Conservation (phyloP, 2,329 filamentous ascomycete genomes). For the Talaromyces sp. region DNA sequence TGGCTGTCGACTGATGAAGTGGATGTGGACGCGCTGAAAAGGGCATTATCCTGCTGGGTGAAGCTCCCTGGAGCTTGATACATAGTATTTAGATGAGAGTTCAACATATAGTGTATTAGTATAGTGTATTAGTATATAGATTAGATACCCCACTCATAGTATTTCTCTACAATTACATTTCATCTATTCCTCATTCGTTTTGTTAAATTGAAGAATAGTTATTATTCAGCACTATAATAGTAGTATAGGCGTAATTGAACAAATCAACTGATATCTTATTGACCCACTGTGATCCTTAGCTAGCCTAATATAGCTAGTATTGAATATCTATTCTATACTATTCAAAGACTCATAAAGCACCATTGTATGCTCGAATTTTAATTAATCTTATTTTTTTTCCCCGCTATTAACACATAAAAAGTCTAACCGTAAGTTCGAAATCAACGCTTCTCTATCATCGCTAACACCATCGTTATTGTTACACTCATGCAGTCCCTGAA, state of each 20-base stretch:
- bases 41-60: slow-evolving; percentile 3
- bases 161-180: not conserved
- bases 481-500: not conserved
- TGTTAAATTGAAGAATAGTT: not conserved
- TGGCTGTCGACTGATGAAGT: slow-evolving; percentile 46
- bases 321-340: no score
- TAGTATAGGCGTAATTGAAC: not conserved
- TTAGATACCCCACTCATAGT: not conserved
- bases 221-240: not conserved
- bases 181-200: not conserved
- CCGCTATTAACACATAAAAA: no score
- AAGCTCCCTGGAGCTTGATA: not conserved
- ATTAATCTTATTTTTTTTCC: no score
- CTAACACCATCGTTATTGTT: not conserved
- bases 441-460: not conserved
- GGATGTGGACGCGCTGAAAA: not conserved
- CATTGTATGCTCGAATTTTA: no score
- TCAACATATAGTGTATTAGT: no score
- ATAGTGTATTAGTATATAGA: not conserved
- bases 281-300: not conserved
- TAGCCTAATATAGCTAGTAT: not conserved
- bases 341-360: no score
- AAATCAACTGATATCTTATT: not conserved
- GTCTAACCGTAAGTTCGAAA: no score
- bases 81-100: not conserved